Base-by-base conservation (phyloP, 352 stramenopile species). In the Pythium periplocum region DNA sequence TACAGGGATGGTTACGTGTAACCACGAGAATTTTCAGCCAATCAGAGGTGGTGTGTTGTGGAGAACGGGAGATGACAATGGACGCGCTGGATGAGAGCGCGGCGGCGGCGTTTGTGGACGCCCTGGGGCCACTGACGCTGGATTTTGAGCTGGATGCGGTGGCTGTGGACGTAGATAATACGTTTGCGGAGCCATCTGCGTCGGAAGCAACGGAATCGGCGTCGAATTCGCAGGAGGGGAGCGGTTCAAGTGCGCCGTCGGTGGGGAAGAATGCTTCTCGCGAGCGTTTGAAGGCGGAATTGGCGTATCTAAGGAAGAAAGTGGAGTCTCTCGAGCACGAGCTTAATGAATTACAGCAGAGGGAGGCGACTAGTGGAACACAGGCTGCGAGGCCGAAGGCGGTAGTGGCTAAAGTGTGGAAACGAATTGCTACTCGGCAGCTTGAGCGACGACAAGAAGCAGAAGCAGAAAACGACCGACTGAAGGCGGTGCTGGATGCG, bases 381-480 rank as follows among this genome's bases (percentile, higher is more conserved):
- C 56, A 61, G 4, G 44, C 57, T 17, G 45, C 49, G 38, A 55
- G 40, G 48, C 68, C 31, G 7, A 48, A 42, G 8, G 59, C 59
- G 30, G 56, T 47, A 44, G 58, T 63, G 12, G 37, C 59, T 26
- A 51, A 60, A 10, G 66, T 83, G 46, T 86, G 76, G 76, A 61
- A 71, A n/a, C 64, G 68, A 4, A 72, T 84, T 17, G 73, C 76
- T n/a, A 59, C 75, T 33, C 64, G 73, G 8, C 76, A 86, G 46
- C 63, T 66, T 4, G 55, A 66, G 41, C 58, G 61, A 11, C 64
- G 64, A 7, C 48, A 68, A 7, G 57, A 55, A n/a, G 56, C 73
- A 37, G 69, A 86, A 48, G 45, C 42, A 6, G 76, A 86, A 57
- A 82, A 83, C 17, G 53, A 52, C 35, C 65, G 73, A 9, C 51